phyloP scores from a whole-genome alignment of 768 basidiomycete species.

The Lactarius trivialis region DNA sequence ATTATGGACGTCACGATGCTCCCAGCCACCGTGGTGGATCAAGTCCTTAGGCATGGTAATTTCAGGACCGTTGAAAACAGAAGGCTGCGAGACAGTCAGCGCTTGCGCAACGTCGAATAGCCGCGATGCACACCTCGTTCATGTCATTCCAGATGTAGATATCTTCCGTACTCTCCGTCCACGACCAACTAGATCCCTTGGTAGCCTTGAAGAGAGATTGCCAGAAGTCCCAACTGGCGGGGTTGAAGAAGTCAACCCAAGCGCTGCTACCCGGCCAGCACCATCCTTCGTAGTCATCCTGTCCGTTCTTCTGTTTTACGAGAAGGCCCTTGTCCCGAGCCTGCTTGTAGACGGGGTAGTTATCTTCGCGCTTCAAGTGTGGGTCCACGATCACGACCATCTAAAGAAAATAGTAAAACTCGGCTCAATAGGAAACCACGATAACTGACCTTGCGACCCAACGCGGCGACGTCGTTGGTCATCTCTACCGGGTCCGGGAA shows the following conservation, averaged over 20 bases:
- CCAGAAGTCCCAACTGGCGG: constrained; percentile 88
- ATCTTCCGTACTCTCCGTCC: constrained; percentile 73
- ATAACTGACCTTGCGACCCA: constrained; percentile 69
- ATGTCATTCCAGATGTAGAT: constrained; percentile 99
- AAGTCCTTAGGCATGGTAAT: constrained; percentile 75
- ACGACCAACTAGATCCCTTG: constrained; percentile 56
- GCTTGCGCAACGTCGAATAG: neutral
- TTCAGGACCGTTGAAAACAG: constrained; percentile 98
- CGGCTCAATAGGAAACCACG: neutral
- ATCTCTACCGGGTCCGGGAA: constrained; percentile 96
- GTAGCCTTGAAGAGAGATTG: constrained; percentile 65
- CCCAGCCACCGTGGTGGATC: constrained; percentile 92
- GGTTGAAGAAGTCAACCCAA: constrained; percentile 98
- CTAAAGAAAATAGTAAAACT: constrained; percentile 35
- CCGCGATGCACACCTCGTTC: constrained; percentile 69
- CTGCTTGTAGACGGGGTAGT: constrained; percentile 79
- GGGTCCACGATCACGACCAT: constrained; percentile 99
- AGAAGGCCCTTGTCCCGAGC: constrained; percentile 79
- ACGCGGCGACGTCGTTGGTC: constrained; percentile 80
- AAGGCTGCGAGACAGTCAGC: constrained; percentile 49
- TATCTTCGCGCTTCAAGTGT: constrained; percentile 76
- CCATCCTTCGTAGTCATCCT: constrained; percentile 93
- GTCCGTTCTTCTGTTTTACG: constrained; percentile 72
- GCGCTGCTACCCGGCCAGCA: constrained; percentile 97
- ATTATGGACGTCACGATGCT: constrained; percentile 96